Base-by-base conservation (phyloP, 257 asterid species). In the Asclepias syriaca region DNA sequence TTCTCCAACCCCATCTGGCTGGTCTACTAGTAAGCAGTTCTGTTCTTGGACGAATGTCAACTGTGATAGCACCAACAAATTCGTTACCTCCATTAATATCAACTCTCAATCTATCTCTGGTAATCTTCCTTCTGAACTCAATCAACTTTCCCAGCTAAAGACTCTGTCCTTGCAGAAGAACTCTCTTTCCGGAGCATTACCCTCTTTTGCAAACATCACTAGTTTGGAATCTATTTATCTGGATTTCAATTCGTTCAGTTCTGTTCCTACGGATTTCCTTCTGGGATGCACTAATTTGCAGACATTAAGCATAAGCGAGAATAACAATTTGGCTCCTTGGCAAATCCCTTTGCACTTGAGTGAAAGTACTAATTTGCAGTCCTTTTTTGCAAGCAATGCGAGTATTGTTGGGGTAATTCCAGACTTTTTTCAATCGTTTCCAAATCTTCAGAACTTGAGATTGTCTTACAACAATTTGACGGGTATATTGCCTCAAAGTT, bases 401-500 rank as follows among this genome's bases (percentile, higher is more conserved):
- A 77, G 84, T 60, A 64, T 94, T 12, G 49, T 66, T 5, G 97
- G 97, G 51, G 40, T 8, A 37, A 84, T 94, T 27, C 98, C 97
- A 0, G 97, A 94, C 69, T 73, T 94, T 2, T 94, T 91, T 32
- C 78, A 24, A 21, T 79, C 89, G 0, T 85, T 91, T 45, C 85
- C 89, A 0, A 88, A 80, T 85, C 77, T 94, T 77, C 90, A 77
- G 75, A 72, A 84, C 34, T 54, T 94, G 76, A 81, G 96, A 19
- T 32, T 94, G 57, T 88, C 96, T 39, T 94, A 94, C 84, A 94
- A 94, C 70, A 80, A 86, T 72, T 66, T 94, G 53, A 84, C 85
- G 55, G 98, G 98, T 54, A 56, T 86, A 32, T 71, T 94, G 59
- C 98, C 98, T 32, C 64, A 53, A 24, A 88, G 91, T 22, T 77